Percentiles rank a stretch among this genome's conserved stretches.
Evolutionary conservation across 306 rosid species (phyloP).

Genomic region (Rosa chinensis): DNA sequence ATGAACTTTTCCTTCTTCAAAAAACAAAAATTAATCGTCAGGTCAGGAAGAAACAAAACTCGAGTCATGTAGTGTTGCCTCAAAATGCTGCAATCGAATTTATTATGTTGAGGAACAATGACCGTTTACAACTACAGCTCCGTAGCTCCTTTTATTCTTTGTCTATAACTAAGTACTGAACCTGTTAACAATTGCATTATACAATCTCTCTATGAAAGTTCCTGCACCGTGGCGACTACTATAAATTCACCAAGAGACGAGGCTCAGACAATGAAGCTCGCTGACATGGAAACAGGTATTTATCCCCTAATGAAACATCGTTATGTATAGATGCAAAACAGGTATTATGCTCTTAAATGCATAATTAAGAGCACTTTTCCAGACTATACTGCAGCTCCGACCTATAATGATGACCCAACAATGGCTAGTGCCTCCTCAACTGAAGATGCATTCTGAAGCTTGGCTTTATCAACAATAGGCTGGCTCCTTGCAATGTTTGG

Average conservation of each 20-base stretch:
- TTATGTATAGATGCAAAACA: neutral
- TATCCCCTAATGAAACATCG: neutral
- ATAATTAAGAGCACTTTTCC: neutral
- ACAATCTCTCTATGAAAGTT: neutral
- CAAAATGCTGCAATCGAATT: neutral
- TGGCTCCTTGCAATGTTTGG: conserved; percentile 81
- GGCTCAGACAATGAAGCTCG: neutral
- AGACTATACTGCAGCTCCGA: conserved; percentile 37
- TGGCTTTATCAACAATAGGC: conserved; percentile 68
- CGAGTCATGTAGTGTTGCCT: neutral
- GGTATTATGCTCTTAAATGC: too few species aligned
- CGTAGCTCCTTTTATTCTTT: neutral
- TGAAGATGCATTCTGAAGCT: conserved; percentile 72
- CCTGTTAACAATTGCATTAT: neutral
- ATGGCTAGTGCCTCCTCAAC: conserved; percentile 83
- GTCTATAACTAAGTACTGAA: neutral
- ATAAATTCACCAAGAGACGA: neutral
- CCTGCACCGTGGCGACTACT: neutral
- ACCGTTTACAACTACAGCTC: neutral
- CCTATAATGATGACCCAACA: conserved; percentile 52
- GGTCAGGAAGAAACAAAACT: neutral
- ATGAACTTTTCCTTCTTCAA: too few species aligned
- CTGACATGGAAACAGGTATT: conserved; percentile 3
- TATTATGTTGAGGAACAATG: neutral
- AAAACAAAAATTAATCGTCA: neutral